Evolutionary conservation across 441 rosid genomes (phyloP).

Genomic region (Brassica balearica): DNA sequence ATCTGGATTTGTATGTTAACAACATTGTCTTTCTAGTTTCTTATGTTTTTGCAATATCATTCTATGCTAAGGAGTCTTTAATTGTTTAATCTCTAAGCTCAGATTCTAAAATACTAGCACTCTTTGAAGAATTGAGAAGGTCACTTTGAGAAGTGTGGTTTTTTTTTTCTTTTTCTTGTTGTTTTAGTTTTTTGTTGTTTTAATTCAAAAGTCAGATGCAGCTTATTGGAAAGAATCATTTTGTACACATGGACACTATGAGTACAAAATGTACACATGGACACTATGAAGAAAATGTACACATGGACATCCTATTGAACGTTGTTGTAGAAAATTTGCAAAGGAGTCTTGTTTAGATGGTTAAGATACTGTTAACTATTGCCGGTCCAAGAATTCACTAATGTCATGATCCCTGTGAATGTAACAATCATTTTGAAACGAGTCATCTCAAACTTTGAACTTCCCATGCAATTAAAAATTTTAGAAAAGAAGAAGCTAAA

Average conservation of each 20-base stretch:
- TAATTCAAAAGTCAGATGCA: too few relatives aligned
- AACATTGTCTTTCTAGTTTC: background rate
- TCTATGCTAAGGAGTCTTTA: constrained; percentile 48
- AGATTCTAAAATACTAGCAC: constrained; percentile 69
- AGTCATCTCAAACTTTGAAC: background rate
- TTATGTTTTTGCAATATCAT: constrained; percentile 3
- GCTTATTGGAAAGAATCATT: too few relatives aligned
- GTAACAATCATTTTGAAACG: background rate
- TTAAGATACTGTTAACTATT: background rate
- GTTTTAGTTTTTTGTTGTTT: too few relatives aligned
- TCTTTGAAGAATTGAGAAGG: constrained; percentile 31
- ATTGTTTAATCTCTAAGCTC: constrained; percentile 56
- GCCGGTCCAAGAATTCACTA: background rate
- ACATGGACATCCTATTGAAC: background rate
- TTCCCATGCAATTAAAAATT: background rate
- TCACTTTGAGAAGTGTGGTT: constrained; percentile 63
- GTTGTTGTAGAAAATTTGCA: background rate
- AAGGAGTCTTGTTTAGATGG: background rate
- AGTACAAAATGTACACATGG: too few relatives aligned
- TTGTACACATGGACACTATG: background rate
- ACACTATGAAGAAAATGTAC: background rate
- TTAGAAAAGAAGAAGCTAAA: background rate
- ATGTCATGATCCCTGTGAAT: background rate
- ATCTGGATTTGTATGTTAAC: constrained; percentile 50
- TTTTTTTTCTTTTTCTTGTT: too few relatives aligned